Evolutionary conservation across 176 grass and related monocot species (phyloP).

Genomic region (Saccharum officinarum): DNA sequence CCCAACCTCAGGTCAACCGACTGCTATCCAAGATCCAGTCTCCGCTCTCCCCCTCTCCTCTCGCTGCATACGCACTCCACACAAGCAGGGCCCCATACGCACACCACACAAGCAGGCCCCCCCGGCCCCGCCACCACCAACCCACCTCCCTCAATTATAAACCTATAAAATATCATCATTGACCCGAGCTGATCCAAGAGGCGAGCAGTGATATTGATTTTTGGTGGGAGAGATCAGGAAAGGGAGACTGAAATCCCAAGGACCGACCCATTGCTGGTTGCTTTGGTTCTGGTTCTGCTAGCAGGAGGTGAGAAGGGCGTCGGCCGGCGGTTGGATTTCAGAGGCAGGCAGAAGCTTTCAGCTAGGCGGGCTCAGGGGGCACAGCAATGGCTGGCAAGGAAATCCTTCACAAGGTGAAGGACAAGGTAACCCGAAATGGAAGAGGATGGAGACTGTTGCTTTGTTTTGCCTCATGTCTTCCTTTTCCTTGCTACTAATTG

Average conservation of each 20-base stretch:
- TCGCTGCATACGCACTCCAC: no score
- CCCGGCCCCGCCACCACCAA: background rate
- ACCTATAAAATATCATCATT: constrained; percentile 12
- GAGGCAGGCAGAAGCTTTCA: background rate
- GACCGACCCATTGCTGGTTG: constrained; percentile 15
- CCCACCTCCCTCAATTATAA: constrained; percentile 43
- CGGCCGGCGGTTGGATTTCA: background rate
- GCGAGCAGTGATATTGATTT: background rate
- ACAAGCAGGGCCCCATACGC: background rate
- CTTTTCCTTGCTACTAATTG: background rate
- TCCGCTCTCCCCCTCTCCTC: background rate
- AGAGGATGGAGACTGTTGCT: constrained; percentile 4
- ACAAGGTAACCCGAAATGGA: constrained; percentile 43
- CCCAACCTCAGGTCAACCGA: constrained; percentile 31
- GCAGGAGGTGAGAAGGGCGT: background rate
- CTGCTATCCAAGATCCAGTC: constrained; percentile 42
- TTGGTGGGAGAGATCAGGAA: background rate
- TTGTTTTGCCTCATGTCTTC: background rate
- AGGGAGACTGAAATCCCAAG: constrained; percentile 8
- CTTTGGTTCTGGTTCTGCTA: background rate
- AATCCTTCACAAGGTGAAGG: constrained; percentile 65
- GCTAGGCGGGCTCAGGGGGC: background rate
- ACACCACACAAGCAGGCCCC: background rate
- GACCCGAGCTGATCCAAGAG: constrained; percentile 30
- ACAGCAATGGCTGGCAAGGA: constrained; percentile 59